These are phyloP conservation scores for Warburgia ugandensis DNA, from an alignment of 164 flowering plant species.

Conservation along the genomic window DNA sequence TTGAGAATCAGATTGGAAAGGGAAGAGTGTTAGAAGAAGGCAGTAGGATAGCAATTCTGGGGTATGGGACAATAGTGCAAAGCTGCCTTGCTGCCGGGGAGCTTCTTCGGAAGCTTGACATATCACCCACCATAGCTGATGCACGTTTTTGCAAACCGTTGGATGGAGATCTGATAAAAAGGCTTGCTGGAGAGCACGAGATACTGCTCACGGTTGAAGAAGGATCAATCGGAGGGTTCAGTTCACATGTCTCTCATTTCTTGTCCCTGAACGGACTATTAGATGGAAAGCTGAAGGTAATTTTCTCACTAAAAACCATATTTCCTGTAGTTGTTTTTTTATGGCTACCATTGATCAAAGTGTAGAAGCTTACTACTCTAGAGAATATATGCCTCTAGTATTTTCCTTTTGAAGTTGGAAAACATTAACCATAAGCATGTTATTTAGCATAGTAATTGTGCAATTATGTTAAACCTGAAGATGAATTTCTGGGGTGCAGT, in stretches of 20 bases:
- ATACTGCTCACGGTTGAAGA: slow-evolving; percentile 14
- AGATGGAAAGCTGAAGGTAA: slow-evolving; percentile 20
- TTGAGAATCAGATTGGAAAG: slow-evolving; percentile 29
- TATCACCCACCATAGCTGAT: slow-evolving; percentile 34
- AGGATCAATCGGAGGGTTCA: slow-evolving; percentile 21
- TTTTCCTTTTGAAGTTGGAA: no score
- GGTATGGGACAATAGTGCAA: slow-evolving; percentile 9
- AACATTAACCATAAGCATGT: no score
- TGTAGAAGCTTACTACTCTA: no score
- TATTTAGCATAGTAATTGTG: background rate
- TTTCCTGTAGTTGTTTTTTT: no score
- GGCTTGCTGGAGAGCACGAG: slow-evolving; percentile 31
- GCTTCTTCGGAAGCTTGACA: slow-evolving; percentile 18
- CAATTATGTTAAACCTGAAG: background rate
- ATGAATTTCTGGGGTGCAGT: slow-evolving; percentile 20
- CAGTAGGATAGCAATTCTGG: slow-evolving; percentile 14
- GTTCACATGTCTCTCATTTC: slow-evolving; percentile 46
- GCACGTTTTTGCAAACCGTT: slow-evolving; percentile 53
- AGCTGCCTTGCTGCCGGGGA: slow-evolving; percentile 6
- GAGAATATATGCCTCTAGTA: no score
- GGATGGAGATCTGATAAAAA: slow-evolving; percentile 27
- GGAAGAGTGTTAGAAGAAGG: slow-evolving; percentile 33
- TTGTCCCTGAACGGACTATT: slow-evolving; percentile 34
- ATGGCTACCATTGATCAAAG: no score
- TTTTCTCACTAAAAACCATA: no score